These are phyloP conservation scores for Cynara cardunculus DNA, from an alignment of 129 eudicot genomes.

Conservation along the genomic window DNA sequence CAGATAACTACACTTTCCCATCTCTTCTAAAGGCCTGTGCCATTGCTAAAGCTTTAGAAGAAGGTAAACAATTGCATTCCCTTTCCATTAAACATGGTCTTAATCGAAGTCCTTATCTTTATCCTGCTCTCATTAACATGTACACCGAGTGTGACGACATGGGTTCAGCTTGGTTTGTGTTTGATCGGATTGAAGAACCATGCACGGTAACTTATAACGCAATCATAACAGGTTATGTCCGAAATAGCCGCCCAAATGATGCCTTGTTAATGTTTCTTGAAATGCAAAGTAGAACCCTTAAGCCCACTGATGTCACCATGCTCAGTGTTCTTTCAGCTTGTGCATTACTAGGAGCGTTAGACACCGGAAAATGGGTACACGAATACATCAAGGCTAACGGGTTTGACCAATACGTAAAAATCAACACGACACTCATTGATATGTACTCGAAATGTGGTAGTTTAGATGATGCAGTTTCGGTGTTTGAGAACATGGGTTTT, in stretches of 20 bases:
- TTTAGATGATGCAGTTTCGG: conserved; percentile 39
- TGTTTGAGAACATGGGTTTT: conserved; percentile 23
- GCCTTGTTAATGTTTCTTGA: conserved; percentile 30
- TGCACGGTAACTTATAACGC: conserved; percentile 48
- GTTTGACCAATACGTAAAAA: conserved; percentile 39
- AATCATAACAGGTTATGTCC: conserved; percentile 37
- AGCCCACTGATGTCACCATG: conserved; percentile 46
- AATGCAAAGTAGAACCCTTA: conserved; percentile 27
- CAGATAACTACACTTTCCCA: conserved; percentile 46
- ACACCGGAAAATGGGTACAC: conserved; percentile 51
- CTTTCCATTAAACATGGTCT: conserved; percentile 35
- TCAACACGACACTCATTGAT: conserved; percentile 46
- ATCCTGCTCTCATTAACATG: conserved; percentile 47
- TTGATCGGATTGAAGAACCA: conserved; percentile 35
- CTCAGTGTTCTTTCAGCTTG: conserved; percentile 42
- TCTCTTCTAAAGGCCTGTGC: conserved; percentile 47
- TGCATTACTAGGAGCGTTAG: conserved; percentile 42
- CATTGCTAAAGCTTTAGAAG: conserved; percentile 28
- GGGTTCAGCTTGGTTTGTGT: conserved; percentile 29
- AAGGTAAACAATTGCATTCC: conserved; percentile 52
- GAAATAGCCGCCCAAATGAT: conserved; percentile 36
- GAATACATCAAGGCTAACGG: conserved; percentile 34
- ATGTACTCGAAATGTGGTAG: conserved; percentile 52
- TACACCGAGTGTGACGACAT: conserved; percentile 34
- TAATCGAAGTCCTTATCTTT: conserved; percentile 21